Conservation (phyloP, 148 eudicot species). For the Simmondsia chinensis region DNA sequence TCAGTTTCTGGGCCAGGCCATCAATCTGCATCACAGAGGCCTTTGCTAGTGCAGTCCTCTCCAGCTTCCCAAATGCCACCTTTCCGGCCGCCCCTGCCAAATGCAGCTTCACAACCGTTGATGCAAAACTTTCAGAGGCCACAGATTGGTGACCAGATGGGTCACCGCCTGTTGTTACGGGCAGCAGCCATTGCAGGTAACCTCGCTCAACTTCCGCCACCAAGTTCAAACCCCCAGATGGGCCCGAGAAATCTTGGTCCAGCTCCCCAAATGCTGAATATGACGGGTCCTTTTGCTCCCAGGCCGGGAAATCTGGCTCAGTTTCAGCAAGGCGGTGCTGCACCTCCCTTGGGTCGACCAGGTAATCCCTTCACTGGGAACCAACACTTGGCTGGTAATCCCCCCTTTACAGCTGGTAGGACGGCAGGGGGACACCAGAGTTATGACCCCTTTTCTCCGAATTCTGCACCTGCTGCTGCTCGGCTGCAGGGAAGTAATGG, state of each 20-base stretch:
- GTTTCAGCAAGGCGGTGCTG: slow-evolving; percentile 34
- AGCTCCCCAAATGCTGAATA: slow-evolving; percentile 18
- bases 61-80: slow-evolving; percentile 37
- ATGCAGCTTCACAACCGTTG: slow-evolving; percentile 18
- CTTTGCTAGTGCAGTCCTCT: slow-evolving; percentile 24
- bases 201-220: slow-evolving; percentile 23
- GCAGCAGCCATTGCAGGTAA: slow-evolving; percentile 1
- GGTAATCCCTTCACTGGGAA: slow-evolving; percentile 21
- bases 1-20: slow-evolving; percentile 24
- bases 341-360: slow-evolving; percentile 18
- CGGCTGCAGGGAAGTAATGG: slow-evolving; percentile 27
- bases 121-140: slow-evolving; percentile 47
- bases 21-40: slow-evolving; percentile 28
- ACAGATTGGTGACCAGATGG: slow-evolving; percentile 36
- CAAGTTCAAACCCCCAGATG: slow-evolving; percentile 28
- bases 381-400: slow-evolving; percentile 27
- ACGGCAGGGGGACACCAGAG: slow-evolving; percentile 44
- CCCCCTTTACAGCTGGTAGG: not conserved
- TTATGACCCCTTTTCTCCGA: slow-evolving; percentile 87
- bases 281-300: slow-evolving; percentile 33
- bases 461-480: slow-evolving; percentile 34
- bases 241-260: slow-evolving; percentile 43
- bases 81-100: slow-evolving; percentile 36
- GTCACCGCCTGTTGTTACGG: slow-evolving; percentile 20
- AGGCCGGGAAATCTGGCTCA: slow-evolving; percentile 32